These are phyloP conservation scores for Cyclotella cryptica DNA, from an alignment of 108 stramenopile species.

Conservation along the genomic window DNA sequence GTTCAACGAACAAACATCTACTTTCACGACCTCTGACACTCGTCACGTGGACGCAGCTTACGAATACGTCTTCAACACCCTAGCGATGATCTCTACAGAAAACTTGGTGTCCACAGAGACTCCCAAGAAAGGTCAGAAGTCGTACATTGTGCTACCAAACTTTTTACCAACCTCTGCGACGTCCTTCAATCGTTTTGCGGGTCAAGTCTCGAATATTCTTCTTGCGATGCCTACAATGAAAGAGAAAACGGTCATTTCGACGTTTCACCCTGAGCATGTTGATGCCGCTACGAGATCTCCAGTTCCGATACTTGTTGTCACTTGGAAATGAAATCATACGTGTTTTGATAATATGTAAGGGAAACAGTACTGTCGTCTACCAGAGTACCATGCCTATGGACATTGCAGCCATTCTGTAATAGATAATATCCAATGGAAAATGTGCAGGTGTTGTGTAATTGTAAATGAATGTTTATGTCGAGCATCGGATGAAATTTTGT, in stretches of 20 bases:
- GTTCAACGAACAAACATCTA: slow-evolving; percentile 45
- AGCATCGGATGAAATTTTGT: slow-evolving; percentile 6
- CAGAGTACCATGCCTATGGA: background rate
- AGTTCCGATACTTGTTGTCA: slow-evolving; percentile 70
- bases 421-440: background rate
- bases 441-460: background rate
- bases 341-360: background rate
- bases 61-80: slow-evolving; percentile 83
- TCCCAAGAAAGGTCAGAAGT: slow-evolving; percentile 48
- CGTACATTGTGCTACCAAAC: slow-evolving; percentile 79
- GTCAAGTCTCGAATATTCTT: slow-evolving; percentile 60
- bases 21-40: slow-evolving; percentile 71
- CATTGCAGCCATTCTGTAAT: background rate
- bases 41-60: slow-evolving; percentile 79
- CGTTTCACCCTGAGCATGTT: slow-evolving; percentile 82
- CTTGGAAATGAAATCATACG: slow-evolving; percentile 57
- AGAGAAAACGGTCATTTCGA: slow-evolving; percentile 59
- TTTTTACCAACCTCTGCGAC: slow-evolving; percentile 77
- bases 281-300: slow-evolving; percentile 60
- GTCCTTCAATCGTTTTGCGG: slow-evolving; percentile 77
- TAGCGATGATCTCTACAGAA: slow-evolving; percentile 64
- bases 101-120: background rate
- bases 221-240: slow-evolving; percentile 51
- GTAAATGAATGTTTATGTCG: background rate
- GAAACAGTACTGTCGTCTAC: too few species aligned